Evolutionary conservation across 1,139 yeast species (phyloP), one percentile per base, ranked within the genome.

Genomic region (Arxiozyma slooffiae): DNA sequence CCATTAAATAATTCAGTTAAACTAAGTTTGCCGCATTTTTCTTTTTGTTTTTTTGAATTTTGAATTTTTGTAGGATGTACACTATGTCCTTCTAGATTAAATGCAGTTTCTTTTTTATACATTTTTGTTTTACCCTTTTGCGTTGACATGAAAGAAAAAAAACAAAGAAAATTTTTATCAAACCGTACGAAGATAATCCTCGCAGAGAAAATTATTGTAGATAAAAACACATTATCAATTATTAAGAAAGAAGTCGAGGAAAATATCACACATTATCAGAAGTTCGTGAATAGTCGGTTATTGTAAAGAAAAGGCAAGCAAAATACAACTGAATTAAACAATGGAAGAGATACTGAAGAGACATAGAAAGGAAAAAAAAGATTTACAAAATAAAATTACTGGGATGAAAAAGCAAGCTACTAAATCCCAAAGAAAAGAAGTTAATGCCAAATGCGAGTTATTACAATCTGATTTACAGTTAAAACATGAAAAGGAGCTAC

Each of bases 331-430:
- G 17, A 24, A 39, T n/a, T 14, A 18, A 21, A 45, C n/a, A 21
- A 46, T 55, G 57, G 90, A 84, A 22, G 81, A 78, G 43, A 52
- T 86, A 20, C 56, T 78, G 20, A 73, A 78, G 1, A 75, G 83
- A 52, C 96, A 89, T 60, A 75, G 79, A 59, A 81, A 80, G 60
- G 95, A 88, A 66, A 69, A 69, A 53, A 76, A 80, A 57, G 90
- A 86, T 52, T 71, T 87, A 54, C 73, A 78, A 21, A 82, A 85
- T 14, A 76, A 78, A 38, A 73, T 81, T 26, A 86, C 95, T 0
- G 83, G 85, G 1, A 69, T 88, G 74, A 86, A 84, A 70, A 86
- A 87, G 60, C 92, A 83, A 66, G 92, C 92, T 3, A 80, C 87
- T 20, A 87, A 87, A 65, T 82, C 88, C 52, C 86, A 83, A 44